phyloP scores from a whole-genome alignment of 1,284 basidiomycete genomes.

The Irpex sp. region DNA sequence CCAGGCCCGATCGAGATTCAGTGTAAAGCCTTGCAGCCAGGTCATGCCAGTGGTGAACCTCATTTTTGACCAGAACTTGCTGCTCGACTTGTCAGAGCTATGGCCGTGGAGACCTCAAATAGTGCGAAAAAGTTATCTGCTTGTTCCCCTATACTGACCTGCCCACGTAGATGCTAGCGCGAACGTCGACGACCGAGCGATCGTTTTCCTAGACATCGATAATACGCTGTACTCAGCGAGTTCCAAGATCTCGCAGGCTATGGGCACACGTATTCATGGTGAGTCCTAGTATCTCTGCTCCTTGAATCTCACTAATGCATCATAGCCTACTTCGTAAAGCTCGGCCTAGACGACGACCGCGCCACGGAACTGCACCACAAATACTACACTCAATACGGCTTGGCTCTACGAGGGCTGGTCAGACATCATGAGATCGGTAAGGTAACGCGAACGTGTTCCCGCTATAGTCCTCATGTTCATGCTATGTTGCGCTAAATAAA shows the following conservation, averaged over 20 bases:
- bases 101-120: slow-evolving; percentile 7
- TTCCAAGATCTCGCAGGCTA: slow-evolving; percentile 73
- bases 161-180: neutral
- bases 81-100: neutral
- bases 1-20: neutral
- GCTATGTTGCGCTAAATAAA: neutral
- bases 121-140: neutral
- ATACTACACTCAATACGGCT: slow-evolving; percentile 81
- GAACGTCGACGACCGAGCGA: slow-evolving; percentile 44
- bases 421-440: slow-evolving; percentile 78
- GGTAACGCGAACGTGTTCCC: slow-evolving; percentile 16
- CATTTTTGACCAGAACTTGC: neutral
- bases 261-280: slow-evolving; percentile 81
- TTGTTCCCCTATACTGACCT: neutral
- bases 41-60: neutral
- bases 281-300: neutral
- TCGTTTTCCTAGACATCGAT: slow-evolving; percentile 86
- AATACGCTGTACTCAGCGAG: slow-evolving; percentile 82
- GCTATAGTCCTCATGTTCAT: no score
- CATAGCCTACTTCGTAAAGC: slow-evolving; percentile 70
- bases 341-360: slow-evolving; percentile 67
- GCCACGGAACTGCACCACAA: slow-evolving; percentile 69
- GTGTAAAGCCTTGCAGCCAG: neutral
- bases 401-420: slow-evolving; percentile 81
- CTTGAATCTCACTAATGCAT: neutral